Percentiles rank a stretch among this genome's conserved stretches.
Conservation (phyloP, 2,329 filamentous ascomycete genomes). For the Penicillium janthinellum region DNA sequence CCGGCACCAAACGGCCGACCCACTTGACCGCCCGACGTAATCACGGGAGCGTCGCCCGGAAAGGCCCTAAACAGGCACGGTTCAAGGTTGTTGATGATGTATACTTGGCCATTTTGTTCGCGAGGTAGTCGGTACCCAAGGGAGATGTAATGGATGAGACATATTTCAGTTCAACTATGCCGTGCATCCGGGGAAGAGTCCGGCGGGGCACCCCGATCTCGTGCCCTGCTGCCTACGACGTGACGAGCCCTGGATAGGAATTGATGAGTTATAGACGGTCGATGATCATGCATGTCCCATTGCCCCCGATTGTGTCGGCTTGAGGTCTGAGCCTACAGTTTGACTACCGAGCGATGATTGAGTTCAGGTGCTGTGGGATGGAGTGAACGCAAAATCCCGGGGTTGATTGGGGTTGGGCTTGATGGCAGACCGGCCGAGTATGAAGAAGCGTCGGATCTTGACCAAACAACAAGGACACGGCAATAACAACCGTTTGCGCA, state of each 20-base stretch:
- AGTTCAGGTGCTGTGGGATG: background rate
- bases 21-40: constrained; percentile 16
- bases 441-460: background rate
- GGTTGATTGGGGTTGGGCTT: background rate
- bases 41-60: constrained; percentile 5
- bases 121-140: too few relatives aligned
- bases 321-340: background rate
- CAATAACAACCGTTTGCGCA: background rate
- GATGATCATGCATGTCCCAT: background rate
- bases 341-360: background rate
- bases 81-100: background rate
- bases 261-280: background rate
- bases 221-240: background rate
- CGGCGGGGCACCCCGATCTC: background rate
- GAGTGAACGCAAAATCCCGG: background rate
- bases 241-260: background rate
- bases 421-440: background rate
- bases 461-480: background rate
- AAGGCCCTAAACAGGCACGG: background rate
- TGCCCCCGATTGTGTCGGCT: background rate
- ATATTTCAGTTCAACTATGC: background rate
- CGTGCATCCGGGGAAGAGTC: background rate
- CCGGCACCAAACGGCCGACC: background rate
- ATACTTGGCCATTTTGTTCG: background rate
- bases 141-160: background rate